Conservation (phyloP, 2,329 filamentous ascomycete species). For the Aspergillus tubingensis region DNA sequence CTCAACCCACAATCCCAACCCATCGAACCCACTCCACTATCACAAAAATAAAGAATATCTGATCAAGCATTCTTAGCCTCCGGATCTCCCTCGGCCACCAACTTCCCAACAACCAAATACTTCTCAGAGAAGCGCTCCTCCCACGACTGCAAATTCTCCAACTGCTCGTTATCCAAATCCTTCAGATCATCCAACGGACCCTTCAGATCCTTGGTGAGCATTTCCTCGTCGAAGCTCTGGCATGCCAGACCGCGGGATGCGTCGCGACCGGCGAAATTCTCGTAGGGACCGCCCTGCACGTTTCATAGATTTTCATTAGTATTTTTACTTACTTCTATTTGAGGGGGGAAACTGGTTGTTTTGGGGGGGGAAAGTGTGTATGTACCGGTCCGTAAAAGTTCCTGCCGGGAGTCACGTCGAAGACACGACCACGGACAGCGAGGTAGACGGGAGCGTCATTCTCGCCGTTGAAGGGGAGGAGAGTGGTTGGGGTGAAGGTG, state of each 20-base stretch:
- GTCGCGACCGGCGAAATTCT: slow-evolving; percentile 93
- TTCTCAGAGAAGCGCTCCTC: slow-evolving; percentile 92
- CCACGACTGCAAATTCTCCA: slow-evolving; percentile 85
- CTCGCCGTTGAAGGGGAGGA: slow-evolving; percentile 82
- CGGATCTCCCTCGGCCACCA: slow-evolving; percentile 66
- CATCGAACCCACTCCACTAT: neutral
- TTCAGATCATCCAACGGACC: slow-evolving; percentile 76
- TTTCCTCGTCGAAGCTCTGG: slow-evolving; percentile 91
- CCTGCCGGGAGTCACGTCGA: slow-evolving; percentile 81
- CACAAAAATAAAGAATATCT: no score
- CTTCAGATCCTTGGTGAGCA: slow-evolving; percentile 89
- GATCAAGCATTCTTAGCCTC: slow-evolving; percentile 35
- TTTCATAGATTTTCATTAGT: neutral
- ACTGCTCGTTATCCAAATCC: slow-evolving; percentile 71
- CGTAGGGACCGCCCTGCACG: slow-evolving; percentile 77
- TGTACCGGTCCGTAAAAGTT: slow-evolving; percentile 87
- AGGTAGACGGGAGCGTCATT: slow-evolving; percentile 77
- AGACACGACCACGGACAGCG: slow-evolving; percentile 86
- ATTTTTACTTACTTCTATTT: no score
- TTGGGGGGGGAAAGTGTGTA: neutral
- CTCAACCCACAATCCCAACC: neutral
- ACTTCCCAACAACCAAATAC: slow-evolving; percentile 88
- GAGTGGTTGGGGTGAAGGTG: slow-evolving; percentile 77
- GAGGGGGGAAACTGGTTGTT: no score
- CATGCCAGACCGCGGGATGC: slow-evolving; percentile 83